Base-by-base conservation (phyloP, 257 asterid species). In the Schizonepeta tenuifolia region DNA sequence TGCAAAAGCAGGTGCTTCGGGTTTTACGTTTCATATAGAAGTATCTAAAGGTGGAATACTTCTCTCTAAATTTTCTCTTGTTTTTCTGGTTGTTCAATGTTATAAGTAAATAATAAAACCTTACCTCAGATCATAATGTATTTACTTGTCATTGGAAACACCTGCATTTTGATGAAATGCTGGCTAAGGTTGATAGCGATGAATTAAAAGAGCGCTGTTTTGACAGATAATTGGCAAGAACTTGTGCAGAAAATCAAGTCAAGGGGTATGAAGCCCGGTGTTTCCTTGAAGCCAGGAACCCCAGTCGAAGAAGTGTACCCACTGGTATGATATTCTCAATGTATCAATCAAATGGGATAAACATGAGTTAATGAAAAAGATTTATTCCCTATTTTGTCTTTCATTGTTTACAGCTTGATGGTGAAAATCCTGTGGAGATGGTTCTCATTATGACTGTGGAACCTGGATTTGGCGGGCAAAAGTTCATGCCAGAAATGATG, bases 391-490 rank as follows among this genome's bases (percentile, higher is more conserved):
- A 41, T 21, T 21, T 62, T 64, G 31, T 11, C 40, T 40, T 22
- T 14, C 55, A 22, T 3, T 22, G 40, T 6, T 64, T 15, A 26
- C 79, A 93, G 98, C 80, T 93, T 54, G 97, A 93, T 36, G 83
- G 81, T 46, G 79, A 85, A 81, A 78, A 75, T 69, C 86, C 89
- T 1, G 97, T 86, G 51, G 97, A 89, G 77, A 57, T 94, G 97
- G 97, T 94, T 69, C 96, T 94, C 26, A 87, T 94, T 47, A 94
- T 94, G 99, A 94, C 99, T 15, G 99, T 91, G 63, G 91, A 89
- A 82, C 97, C 99, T 75, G 99, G 97, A 77, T 91, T 94, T 83
- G 97, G 99, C 7, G 97, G 99, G 78, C 99, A 94, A 69, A 89
- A 91, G 71, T 94, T 94, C 72, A 94, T 91, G 93, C 96, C 97